Evolutionary conservation across 805 yeast species (phyloP).

Genomic region (Yarrowia deformans): DNA sequence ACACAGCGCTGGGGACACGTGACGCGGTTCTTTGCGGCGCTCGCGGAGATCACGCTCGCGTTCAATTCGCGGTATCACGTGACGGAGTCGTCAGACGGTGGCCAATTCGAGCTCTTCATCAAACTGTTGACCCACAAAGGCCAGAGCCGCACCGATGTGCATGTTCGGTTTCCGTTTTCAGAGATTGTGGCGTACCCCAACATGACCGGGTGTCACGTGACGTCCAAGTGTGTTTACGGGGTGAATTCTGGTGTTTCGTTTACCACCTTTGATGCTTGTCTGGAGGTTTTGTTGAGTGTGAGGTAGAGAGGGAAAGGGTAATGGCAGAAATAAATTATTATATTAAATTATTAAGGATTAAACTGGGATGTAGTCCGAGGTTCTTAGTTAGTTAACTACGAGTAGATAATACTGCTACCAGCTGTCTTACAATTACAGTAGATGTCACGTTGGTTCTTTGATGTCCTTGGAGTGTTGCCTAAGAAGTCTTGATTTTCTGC

Average conservation of each 20-base stretch:
- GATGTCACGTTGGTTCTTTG: no score
- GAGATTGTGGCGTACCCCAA: background rate
- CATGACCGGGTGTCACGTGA: constrained; percentile 4
- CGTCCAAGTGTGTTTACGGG: constrained; percentile 10
- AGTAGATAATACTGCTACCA: no score
- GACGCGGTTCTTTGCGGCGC: constrained; percentile 1
- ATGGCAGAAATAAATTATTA: no score
- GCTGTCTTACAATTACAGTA: no score
- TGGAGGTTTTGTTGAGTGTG: constrained; percentile 19
- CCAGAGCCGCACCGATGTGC: background rate
- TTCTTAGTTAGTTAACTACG: no score
- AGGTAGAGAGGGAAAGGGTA: background rate
- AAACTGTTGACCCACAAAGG: constrained; percentile 11
- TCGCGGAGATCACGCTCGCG: background rate
- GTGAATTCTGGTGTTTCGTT: background rate
- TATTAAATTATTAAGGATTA: no score
- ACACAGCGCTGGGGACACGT: background rate
- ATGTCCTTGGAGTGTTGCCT: no score
- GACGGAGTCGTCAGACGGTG: background rate
- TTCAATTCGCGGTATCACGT: constrained; percentile 8
- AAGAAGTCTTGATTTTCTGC: no score
- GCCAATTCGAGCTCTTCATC: constrained; percentile 7
- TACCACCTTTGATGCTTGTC: constrained; percentile 2
- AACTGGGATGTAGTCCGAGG: no score
- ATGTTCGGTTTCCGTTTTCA: constrained; percentile 9